Evolutionary conservation across 2,329 filamentous ascomycete genomes (phyloP).

Genomic region (Byssothecium circinans): DNA sequence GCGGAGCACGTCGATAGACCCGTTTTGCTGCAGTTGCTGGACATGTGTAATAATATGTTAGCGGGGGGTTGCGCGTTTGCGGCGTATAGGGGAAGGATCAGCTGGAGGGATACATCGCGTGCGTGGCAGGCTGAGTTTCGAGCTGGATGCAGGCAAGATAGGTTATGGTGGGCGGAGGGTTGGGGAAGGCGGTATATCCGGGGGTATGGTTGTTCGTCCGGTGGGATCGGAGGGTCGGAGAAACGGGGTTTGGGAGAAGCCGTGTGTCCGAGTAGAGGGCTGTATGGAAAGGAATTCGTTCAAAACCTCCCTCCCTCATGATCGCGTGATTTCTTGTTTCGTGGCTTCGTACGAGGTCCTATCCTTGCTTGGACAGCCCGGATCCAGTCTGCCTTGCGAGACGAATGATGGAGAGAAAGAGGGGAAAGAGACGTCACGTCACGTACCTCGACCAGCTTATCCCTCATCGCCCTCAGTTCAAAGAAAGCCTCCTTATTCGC

Average conservation of each 20-base stretch:
- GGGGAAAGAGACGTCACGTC: conserved; percentile 6
- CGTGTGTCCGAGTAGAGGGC: too few relatives aligned
- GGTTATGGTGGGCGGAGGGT: background rate
- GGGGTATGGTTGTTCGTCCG: too few relatives aligned
- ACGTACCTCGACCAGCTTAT: conserved; percentile 59
- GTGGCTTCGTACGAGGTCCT: too few relatives aligned
- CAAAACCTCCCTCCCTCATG: too few relatives aligned
- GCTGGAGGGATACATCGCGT: background rate
- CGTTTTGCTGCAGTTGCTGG: conserved; percentile 73
- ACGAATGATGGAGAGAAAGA: conserved; percentile 5
- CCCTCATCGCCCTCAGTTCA: conserved; percentile 73
- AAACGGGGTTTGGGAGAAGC: too few relatives aligned
- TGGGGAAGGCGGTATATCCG: too few relatives aligned
- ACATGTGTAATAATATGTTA: too few relatives aligned
- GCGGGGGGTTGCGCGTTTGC: too few relatives aligned
- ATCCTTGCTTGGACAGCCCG: background rate
- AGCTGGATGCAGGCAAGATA: background rate
- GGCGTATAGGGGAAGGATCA: conserved; percentile 1
- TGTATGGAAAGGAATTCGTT: too few relatives aligned
- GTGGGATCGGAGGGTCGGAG: too few relatives aligned
- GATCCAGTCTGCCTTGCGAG: too few relatives aligned
- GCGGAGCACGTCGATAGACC: conserved; percentile 73
- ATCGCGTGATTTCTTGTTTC: too few relatives aligned
- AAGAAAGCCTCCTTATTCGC: conserved; percentile 93
- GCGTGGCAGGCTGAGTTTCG: background rate